Evolutionary conservation across 2,329 filamentous ascomycete genomes (phyloP).

Genomic region (Coniochaeta hoffmannii): DNA sequence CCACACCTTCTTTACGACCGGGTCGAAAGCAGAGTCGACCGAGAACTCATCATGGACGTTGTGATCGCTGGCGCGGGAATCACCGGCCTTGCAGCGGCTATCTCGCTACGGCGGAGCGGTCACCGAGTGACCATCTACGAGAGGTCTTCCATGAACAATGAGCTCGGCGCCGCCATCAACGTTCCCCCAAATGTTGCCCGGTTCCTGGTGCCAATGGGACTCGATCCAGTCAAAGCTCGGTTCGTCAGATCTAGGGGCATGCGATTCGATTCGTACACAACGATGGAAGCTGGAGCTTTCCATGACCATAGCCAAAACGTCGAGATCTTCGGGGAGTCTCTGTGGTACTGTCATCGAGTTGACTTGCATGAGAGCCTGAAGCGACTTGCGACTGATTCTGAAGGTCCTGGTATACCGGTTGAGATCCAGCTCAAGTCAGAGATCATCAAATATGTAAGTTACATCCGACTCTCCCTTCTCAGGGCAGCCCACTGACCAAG

Average conservation of each 20-base stretch:
- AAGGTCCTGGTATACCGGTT: not conserved
- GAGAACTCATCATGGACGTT: constrained; percentile 6
- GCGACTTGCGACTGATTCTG: not conserved
- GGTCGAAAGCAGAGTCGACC: no score
- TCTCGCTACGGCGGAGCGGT: constrained; percentile 18
- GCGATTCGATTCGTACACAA: constrained; percentile 1
- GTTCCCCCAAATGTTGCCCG: constrained; percentile 27
- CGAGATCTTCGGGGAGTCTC: constrained; percentile 9
- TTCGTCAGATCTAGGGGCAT: constrained; percentile 12
- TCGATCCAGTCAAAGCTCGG: constrained; percentile 17
- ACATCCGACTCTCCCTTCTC: not conserved
- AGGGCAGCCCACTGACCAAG: not conserved
- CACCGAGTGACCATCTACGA: constrained; percentile 20
- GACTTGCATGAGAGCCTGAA: constrained; percentile 26
- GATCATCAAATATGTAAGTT: constrained; percentile 16
- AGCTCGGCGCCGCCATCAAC: constrained; percentile 32
- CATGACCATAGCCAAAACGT: constrained; percentile 2
- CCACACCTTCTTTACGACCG: no score
- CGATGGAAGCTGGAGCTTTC: not conserved
- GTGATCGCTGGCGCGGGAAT: constrained; percentile 22
- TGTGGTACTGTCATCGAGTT: constrained; percentile 26
- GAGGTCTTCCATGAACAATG: constrained; percentile 22
- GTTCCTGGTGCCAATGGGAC: constrained; percentile 22
- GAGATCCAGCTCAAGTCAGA: constrained; percentile 8
- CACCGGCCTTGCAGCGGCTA: constrained; percentile 22